Conservation (phyloP, 768 basidiomycete genomes). For the Boletus pseudopeckii region DNA sequence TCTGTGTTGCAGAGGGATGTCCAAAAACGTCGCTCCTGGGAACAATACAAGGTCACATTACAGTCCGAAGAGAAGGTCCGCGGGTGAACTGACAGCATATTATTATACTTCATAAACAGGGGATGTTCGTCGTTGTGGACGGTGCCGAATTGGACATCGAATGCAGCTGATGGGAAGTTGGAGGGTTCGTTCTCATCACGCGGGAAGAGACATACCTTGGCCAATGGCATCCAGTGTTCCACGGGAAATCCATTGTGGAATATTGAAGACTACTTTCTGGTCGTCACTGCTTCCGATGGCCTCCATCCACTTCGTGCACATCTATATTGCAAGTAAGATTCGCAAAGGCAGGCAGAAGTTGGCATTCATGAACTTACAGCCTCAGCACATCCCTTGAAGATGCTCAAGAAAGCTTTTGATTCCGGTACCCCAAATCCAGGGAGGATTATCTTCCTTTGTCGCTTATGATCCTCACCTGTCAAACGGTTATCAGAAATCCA, state of each 20-base stretch:
- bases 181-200: background rate
- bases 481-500: conserved; percentile 12
- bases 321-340: conserved; percentile 7
- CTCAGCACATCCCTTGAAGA: conserved; percentile 41
- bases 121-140: conserved; percentile 12
- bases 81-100: conserved; percentile 9
- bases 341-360: background rate
- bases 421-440: conserved; percentile 55
- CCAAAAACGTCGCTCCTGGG: conserved; percentile 16
- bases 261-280: conserved; percentile 20
- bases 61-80: conserved; percentile 1
- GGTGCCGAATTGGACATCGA: conserved; percentile 45
- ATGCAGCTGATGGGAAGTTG: conserved; percentile 35
- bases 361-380: conserved; percentile 11
- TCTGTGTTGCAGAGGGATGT: conserved; percentile 12
- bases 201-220: conserved; percentile 32
- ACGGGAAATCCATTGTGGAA: conserved; percentile 35
- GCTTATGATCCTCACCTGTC: conserved; percentile 43
- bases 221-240: conserved; percentile 52
- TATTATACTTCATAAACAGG: conserved; percentile 8
- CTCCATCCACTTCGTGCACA: conserved; percentile 25
- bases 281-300: conserved; percentile 5
- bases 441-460: conserved; percentile 52
- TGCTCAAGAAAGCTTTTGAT: conserved; percentile 46
- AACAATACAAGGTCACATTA: conserved; percentile 15